Percentiles rank a stretch among this genome's conserved stretches.
phyloP scores from a whole-genome alignment of 1,139 yeast species.

The Pichia sp. region DNA sequence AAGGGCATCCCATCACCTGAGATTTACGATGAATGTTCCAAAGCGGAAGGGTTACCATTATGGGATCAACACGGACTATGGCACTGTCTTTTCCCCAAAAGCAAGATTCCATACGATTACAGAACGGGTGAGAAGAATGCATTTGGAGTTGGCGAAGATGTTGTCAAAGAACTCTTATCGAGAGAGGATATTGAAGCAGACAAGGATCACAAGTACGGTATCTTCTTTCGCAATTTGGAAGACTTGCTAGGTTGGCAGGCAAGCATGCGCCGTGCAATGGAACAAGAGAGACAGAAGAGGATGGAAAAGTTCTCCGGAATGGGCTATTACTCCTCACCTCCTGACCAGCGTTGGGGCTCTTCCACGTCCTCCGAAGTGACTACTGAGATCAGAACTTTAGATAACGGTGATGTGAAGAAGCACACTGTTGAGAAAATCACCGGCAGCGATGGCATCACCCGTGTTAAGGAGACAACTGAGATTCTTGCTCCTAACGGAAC shows the following conservation, averaged over 20 bases:
- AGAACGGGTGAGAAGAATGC: conserved; percentile 8
- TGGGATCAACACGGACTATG: conserved; percentile 82
- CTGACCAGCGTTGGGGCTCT: too few relatives aligned
- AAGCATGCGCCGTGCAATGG: conserved; percentile 37
- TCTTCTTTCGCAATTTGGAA: conserved; percentile 55
- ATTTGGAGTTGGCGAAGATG: conserved; percentile 21
- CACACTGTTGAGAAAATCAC: conserved; percentile 45
- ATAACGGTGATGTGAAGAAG: conserved; percentile 49
- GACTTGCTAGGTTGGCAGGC: conserved; percentile 63
- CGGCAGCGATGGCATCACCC: conserved; percentile 61
- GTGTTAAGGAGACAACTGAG: conserved; percentile 34
- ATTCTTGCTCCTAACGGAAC: conserved; percentile 17
- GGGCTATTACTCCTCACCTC: too few relatives aligned
- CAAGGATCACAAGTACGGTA: conserved; percentile 30
- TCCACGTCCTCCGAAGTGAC: too few relatives aligned
- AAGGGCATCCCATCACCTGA: conserved; percentile 56
- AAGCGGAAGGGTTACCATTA: conserved; percentile 57
- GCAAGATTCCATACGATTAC: conserved; percentile 28
- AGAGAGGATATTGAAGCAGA: conserved; percentile 41
- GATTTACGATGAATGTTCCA: conserved; percentile 56
- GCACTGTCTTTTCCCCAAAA: conserved; percentile 77
- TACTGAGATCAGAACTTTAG: conserved; percentile 11
- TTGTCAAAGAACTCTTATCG: conserved; percentile 3
- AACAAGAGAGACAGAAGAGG: too few relatives aligned
- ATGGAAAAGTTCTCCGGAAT: too few relatives aligned